Evolutionary conservation across 2,329 filamentous ascomycete genomes (phyloP), one percentile per base, ranked within the genome.

Genomic region (Fusarium aywerte): DNA sequence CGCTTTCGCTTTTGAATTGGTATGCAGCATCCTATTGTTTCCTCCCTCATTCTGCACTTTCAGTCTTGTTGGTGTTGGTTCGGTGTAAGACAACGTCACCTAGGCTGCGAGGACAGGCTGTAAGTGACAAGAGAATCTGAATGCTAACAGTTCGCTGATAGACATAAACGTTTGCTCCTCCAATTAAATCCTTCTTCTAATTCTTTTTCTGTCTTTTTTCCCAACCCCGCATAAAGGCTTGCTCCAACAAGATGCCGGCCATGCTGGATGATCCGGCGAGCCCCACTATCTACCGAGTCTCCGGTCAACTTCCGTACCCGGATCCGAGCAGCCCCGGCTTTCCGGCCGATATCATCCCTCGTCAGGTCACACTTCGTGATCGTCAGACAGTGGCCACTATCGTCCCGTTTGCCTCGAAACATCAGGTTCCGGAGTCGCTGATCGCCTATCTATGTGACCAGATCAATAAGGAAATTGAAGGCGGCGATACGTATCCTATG

Each of bases 401-500:
- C 42, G 86, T 97, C 49, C 93, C 93, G 11, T 93, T 97, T 77
- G 89, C 88, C 18, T 91, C 90, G n/a, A 86, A 87, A 18, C 83
- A 88, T 57, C 87, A 93, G 75, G 89, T 96, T n/a, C 93, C 93
- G 4, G 81, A 83, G 36, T 89, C 90, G 8, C 82, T 97, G 58
- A 82, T 95, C 33, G 84, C 85, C 36, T 96, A 96, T 75, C 87
- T 97, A 44, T 91, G 87, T 71, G 91, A 93, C 74, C 90, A 96
- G 80, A 85, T 97, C 72, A 95, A 94, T 77, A 90, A 92, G 79
- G 93, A 97, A 79, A 96, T 97, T 74, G 92, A 96, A 74, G 92
- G 92, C 78, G 93, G 93, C 57, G 93, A 97, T 77, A 96, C 93
- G 2, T 97, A 97, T 77, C 92, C 93, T 21, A 95, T 96, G 91